Evolutionary conservation across 805 yeast species (phyloP), one percentile per base, ranked within the genome.

Genomic region (Henningerozyma blattae): DNA sequence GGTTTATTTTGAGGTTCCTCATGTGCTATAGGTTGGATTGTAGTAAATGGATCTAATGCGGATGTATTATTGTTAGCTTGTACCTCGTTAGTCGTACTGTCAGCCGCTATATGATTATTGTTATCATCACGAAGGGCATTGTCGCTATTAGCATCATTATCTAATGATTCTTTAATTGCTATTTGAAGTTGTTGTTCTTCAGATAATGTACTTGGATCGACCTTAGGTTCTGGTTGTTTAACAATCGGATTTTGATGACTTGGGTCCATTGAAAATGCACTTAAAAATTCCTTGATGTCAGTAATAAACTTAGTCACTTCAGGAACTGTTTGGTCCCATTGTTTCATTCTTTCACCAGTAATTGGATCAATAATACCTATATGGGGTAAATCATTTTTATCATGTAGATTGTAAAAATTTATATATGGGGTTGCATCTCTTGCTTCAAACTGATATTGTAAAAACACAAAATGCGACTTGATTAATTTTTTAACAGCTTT

Each of bases 281-380:
- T 56, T 47, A 89, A 59, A 54, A 91, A 91, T 27, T 75, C 77
- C 27, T 74, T 68, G 4, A 83, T 72, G 33, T 82, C 84, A 27
- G 68, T 67, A 7, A 77, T 54, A 74, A 87, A 87, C 15, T 58
- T 63, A 4, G 67, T 65, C 1, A 68, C 63, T 15, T 61, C 59
- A 0, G 93, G 93, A 1, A 74, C 77, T 20, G 57, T 59, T 1
- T 70, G 72, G n/a, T 65, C 61, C 95, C 96, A 91, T 34, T 65
- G 66, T 44, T 70, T 69, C 36, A 85, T 70, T 39, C 94, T 67
- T 57, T 91, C 99, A 16, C 97, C 97, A 0, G 98, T 91, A 53
- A 87, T 74, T 2, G 98, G 96, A 50, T 91, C 99, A 32, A 91
- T 54, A 27, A 91, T 82, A 1, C 95, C 82, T 28, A 91, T 76